A percentile compares a stretch with the other conserved stretches of the same genome.
Conservation (phyloP, 352 stramenopile genomes). For the Phytophthora citrophthora region DNA sequence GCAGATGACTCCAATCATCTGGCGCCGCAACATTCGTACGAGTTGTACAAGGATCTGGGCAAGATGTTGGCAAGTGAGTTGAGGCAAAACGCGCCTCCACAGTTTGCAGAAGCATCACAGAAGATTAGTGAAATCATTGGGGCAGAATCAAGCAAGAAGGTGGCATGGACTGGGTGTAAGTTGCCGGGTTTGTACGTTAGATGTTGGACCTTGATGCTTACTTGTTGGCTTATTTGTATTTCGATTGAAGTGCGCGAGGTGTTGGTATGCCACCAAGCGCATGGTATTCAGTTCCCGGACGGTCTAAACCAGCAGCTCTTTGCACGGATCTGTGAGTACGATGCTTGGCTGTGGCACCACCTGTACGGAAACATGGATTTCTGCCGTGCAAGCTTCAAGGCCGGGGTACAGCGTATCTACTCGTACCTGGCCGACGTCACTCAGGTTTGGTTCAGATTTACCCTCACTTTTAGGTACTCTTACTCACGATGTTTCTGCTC, state of each 20-base stretch:
- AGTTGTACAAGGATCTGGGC: conserved; percentile 61
- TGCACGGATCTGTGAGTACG: conserved; percentile 61
- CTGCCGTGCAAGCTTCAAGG: conserved; percentile 63
- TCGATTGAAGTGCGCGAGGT: conserved; percentile 68
- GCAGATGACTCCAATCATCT: conserved; percentile 57
- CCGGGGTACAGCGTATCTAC: conserved; percentile 63
- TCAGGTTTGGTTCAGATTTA: conserved; percentile 33
- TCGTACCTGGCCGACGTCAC: conserved; percentile 48
- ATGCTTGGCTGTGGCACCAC: conserved; percentile 80
- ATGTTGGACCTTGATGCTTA: conserved; percentile 4
- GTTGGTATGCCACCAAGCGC: conserved; percentile 66
- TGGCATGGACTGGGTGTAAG: conserved; percentile 77
- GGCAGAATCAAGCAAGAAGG: conserved; percentile 35
- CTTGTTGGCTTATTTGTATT: background rate
- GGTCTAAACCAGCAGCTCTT: conserved; percentile 69
- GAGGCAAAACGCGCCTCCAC: conserved; percentile 47
- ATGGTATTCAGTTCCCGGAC: conserved; percentile 61
- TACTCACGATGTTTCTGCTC: background rate
- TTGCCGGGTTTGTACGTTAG: conserved; percentile 2
- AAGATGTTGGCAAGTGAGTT: conserved; percentile 60
- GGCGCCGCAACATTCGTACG: conserved; percentile 69
- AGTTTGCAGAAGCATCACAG: conserved; percentile 42
- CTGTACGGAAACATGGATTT: conserved; percentile 76
- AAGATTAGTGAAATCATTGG: conserved; percentile 58
- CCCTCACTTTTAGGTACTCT: background rate